These are phyloP conservation scores for Euphorbia celastroides DNA, from an alignment of 441 rosid species.

Conservation along the genomic window DNA sequence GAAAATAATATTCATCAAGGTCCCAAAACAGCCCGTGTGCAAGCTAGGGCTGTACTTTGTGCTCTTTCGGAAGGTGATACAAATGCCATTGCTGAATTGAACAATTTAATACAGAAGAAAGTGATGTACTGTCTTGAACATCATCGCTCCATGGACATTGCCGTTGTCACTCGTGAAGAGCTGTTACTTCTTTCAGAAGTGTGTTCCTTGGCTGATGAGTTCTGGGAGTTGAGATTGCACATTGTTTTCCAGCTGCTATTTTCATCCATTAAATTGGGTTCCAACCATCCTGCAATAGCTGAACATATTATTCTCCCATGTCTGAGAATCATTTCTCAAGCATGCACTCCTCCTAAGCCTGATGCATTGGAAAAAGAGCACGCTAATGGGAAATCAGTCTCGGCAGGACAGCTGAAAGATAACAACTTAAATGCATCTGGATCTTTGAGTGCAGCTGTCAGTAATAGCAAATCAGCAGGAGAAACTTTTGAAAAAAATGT, in stretches of 20 bases:
- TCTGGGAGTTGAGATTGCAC: conserved; percentile 99
- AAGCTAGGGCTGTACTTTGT: conserved; percentile 95
- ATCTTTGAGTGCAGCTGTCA: conserved; percentile 32
- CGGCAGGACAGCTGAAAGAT: conserved; percentile 56
- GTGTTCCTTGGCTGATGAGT: conserved; percentile 96
- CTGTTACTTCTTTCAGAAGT: conserved; percentile 96
- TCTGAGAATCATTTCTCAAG: conserved; percentile 94
- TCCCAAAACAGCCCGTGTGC: conserved; percentile 86
- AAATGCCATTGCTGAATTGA: conserved; percentile 86
- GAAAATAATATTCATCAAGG: conserved; percentile 99
- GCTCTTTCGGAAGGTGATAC: conserved; percentile 96
- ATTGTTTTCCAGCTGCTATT: conserved; percentile 94
- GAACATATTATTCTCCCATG: conserved; percentile 99
- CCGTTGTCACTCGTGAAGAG: conserved; percentile 95
- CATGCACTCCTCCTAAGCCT: conserved; percentile 99
- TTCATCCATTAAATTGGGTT: conserved; percentile 97
- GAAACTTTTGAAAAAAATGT: conserved; percentile 65
- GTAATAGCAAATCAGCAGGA: conserved; percentile 37
- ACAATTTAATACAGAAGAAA: conserved; percentile 92
- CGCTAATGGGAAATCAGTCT: conserved; percentile 46
- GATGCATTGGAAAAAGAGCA: conserved; percentile 85
- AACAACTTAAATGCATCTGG: conserved; percentile 46
- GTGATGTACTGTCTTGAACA: conserved; percentile 99
- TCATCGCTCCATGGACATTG: conserved; percentile 99
- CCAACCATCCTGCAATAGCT: conserved; percentile 99